These are phyloP conservation scores for Scheffersomyces stambukii DNA, from an alignment of 1,139 yeast genomes.

Conservation along the genomic window DNA sequence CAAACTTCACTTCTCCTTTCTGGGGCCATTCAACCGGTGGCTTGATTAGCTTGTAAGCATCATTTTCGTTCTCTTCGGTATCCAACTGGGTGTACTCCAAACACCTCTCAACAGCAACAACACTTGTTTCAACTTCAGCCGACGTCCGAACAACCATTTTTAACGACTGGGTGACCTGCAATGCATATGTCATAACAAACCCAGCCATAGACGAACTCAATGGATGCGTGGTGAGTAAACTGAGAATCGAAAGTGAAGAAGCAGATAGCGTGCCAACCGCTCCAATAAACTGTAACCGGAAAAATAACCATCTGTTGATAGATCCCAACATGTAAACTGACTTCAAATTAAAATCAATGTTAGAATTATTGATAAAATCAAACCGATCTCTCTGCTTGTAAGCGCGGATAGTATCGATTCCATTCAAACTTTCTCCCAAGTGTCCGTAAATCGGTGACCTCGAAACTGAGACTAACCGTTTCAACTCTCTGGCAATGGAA, in stretches of 20 bases:
- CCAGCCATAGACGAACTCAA: constrained; percentile 30
- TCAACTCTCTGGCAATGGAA: constrained; percentile 31
- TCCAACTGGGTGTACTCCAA: constrained; percentile 26
- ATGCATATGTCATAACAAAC: constrained; percentile 31
- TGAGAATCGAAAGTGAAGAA: constrained; percentile 19
- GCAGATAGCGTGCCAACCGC: constrained; percentile 24
- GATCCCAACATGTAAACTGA: constrained; percentile 50
- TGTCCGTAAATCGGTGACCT: constrained; percentile 62
- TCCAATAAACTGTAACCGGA: constrained; percentile 28
- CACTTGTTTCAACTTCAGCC: constrained; percentile 28
- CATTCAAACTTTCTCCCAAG: constrained; percentile 57
- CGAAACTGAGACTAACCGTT: constrained; percentile 24
- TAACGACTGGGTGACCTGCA: constrained; percentile 24
- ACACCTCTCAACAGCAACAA: constrained; percentile 30
- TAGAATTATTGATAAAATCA: constrained; percentile 49
- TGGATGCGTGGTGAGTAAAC: constrained; percentile 16
- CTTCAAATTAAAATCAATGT: constrained; percentile 60
- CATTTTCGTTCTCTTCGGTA: constrained; percentile 22
- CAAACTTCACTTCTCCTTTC: constrained; percentile 23
- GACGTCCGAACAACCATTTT: constrained; percentile 25
- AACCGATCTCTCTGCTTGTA: constrained; percentile 52
- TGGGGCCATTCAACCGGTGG: constrained; percentile 27
- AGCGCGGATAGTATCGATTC: constrained; percentile 59
- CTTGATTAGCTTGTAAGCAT: constrained; percentile 9
- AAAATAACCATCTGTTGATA: constrained; percentile 30